phyloP scores from a whole-genome alignment of 768 basidiomycete species.

The Hypholoma sublateritium region DNA sequence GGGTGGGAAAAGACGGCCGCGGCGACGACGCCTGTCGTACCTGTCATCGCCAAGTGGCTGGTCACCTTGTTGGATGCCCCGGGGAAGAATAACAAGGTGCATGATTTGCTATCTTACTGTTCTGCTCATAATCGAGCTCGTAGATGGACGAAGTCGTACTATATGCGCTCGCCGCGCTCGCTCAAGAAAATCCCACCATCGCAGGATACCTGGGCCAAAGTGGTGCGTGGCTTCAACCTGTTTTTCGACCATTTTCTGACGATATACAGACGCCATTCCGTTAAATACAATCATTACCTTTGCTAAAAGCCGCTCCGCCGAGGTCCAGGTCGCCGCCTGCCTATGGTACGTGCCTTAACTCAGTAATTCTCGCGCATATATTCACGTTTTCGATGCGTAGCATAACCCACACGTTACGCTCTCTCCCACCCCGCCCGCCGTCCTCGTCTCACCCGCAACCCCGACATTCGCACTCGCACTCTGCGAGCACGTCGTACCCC shows the following conservation, averaged over 20 bases:
- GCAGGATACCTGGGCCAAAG: constrained; percentile 43
- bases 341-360: constrained; percentile 50
- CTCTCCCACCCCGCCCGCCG: constrained; percentile 24
- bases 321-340: constrained; percentile 70
- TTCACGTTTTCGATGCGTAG: constrained; percentile 30
- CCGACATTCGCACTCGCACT: neutral
- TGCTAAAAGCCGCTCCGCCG: constrained; percentile 55
- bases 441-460: constrained; percentile 2
- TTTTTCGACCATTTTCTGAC: neutral
- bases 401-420: constrained; percentile 61
- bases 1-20: constrained; percentile 72
- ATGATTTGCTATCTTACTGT: neutral
- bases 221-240: constrained; percentile 26
- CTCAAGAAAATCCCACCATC: constrained; percentile 58
- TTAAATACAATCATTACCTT: constrained; percentile 48
- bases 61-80: constrained; percentile 43
- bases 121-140: neutral
- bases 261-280: constrained; percentile 30
- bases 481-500: neutral
- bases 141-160: constrained; percentile 70
- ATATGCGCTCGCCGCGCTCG: constrained; percentile 62
- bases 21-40: constrained; percentile 35
- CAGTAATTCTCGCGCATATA: neutral
- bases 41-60: constrained; percentile 59
- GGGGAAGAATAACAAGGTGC: constrained; percentile 51